Evolutionary conservation across 225 moss, liverwort and hornwort species (phyloP).

Genomic region (Rhytidiadelphus loreus): DNA sequence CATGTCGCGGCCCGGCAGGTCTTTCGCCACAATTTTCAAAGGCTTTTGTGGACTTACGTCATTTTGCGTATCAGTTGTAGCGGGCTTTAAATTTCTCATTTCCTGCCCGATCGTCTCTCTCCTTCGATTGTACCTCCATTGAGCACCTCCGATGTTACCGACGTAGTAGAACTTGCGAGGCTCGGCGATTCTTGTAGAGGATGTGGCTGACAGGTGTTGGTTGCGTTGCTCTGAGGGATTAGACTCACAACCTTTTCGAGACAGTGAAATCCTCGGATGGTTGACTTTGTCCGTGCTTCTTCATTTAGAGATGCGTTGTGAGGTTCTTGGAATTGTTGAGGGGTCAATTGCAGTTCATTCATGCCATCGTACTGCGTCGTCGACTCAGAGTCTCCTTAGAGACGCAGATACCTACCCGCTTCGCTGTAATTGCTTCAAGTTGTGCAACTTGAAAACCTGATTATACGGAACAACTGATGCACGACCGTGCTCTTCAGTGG

Average conservation of each 20-base stretch:
- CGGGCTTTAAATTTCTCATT: not conserved
- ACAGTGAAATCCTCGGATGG: not conserved
- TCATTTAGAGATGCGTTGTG: not conserved
- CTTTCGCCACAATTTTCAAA: not conserved
- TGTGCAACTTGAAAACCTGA: not conserved
- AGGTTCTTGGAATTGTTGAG: not conserved
- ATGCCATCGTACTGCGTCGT: not conserved
- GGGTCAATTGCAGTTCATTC: not conserved
- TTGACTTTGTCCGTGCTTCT: not conserved
- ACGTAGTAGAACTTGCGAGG: not conserved
- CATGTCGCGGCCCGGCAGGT: not conserved
- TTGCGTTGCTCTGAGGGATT: not conserved
- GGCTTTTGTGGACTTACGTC: not conserved
- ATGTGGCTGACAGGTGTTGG: not conserved
- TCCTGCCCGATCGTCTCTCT: not conserved
- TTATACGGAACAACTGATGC: not conserved
- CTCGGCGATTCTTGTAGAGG: not conserved
- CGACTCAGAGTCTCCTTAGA: not conserved
- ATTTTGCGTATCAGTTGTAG: not conserved
- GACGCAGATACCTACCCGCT: not conserved
- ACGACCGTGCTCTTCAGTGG: not conserved
- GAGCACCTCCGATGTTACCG: not conserved
- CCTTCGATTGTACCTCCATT: not conserved
- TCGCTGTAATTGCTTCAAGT: not conserved
- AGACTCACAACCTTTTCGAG: not conserved